Percentiles rank a stretch among this genome's conserved stretches.
phyloP scores from a whole-genome alignment of 2,329 filamentous ascomycete genomes.

The Paecilomyces dactylethromorphus region DNA sequence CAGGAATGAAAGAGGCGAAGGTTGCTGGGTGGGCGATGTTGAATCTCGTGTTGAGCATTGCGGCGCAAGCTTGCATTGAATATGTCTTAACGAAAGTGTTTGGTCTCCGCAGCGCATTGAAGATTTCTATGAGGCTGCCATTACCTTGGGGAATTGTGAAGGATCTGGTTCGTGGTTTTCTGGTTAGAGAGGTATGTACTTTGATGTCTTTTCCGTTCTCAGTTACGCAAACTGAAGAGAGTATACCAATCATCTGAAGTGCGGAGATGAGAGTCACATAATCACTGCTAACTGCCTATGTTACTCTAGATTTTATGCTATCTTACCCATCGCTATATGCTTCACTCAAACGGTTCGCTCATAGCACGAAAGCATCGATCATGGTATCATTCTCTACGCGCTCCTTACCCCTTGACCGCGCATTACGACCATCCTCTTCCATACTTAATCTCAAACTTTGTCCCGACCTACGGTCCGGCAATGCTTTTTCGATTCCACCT shows the following conservation, averaged over 20 bases:
- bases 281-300: not conserved
- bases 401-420: constrained; percentile 52
- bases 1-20: constrained; percentile 38
- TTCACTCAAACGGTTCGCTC: constrained; percentile 55
- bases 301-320: constrained; percentile 43
- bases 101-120: constrained; percentile 48
- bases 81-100: constrained; percentile 48
- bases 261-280: not conserved
- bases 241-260: not conserved
- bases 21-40: constrained; percentile 48
- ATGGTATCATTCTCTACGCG: constrained; percentile 51
- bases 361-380: constrained; percentile 47
- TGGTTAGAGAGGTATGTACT: constrained; percentile 51
- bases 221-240: no score
- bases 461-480: constrained; percentile 53
- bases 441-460: constrained; percentile 48
- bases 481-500: constrained; percentile 54
- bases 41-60: constrained; percentile 50
- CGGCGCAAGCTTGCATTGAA: constrained; percentile 52
- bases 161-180: constrained; percentile 47
- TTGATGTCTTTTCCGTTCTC: not conserved
- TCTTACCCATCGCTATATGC: constrained; percentile 62
- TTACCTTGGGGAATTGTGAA: constrained; percentile 56
- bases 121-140: constrained; percentile 53
- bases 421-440: constrained; percentile 55